phyloP scores from a whole-genome alignment of 1,284 basidiomycete genomes.

The Prillingera fragicola region DNA sequence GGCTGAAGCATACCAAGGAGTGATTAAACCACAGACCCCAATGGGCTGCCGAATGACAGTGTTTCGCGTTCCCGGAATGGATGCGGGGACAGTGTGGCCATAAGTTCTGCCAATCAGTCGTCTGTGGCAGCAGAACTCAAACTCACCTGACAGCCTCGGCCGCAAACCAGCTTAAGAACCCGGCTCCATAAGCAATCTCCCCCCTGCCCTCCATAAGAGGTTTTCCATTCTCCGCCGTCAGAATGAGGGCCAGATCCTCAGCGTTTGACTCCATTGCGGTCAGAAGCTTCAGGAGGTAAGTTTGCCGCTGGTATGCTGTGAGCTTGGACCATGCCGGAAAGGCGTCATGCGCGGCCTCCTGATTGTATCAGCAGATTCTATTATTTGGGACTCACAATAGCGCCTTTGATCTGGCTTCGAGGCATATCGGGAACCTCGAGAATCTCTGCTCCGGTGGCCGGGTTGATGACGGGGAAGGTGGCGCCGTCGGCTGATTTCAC shows the following conservation, averaged over 20 bases:
- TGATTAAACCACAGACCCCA: slow-evolving; percentile 41
- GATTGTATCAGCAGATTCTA: no score
- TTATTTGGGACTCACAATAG: no score
- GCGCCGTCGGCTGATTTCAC: slow-evolving; percentile 62
- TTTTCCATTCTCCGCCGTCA: slow-evolving; percentile 89
- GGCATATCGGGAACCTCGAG: slow-evolving; percentile 81
- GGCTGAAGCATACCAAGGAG: slow-evolving; percentile 35
- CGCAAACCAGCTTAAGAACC: slow-evolving; percentile 77
- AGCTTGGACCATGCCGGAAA: slow-evolving; percentile 67
- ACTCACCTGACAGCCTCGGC: slow-evolving; percentile 66
- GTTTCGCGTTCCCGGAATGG: slow-evolving; percentile 66
- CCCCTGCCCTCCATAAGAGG: slow-evolving; percentile 71
- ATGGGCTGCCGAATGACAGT: slow-evolving; percentile 63
- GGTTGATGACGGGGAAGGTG: slow-evolving; percentile 68
- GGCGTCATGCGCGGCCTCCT: slow-evolving; percentile 63
- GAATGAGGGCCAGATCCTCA: slow-evolving; percentile 74
- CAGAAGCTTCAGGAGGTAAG: slow-evolving; percentile 67
- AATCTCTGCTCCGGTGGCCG: slow-evolving; percentile 67
- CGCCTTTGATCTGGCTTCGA: slow-evolving; percentile 66
- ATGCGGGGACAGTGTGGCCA: slow-evolving; percentile 73
- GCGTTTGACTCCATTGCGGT: slow-evolving; percentile 67
- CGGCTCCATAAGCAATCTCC: slow-evolving; percentile 71
- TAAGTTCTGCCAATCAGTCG: no score
- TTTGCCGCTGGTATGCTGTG: slow-evolving; percentile 57
- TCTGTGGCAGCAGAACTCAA: no score